phyloP scores from a whole-genome alignment of 768 basidiomycete genomes.

The Pholiota molesta region DNA sequence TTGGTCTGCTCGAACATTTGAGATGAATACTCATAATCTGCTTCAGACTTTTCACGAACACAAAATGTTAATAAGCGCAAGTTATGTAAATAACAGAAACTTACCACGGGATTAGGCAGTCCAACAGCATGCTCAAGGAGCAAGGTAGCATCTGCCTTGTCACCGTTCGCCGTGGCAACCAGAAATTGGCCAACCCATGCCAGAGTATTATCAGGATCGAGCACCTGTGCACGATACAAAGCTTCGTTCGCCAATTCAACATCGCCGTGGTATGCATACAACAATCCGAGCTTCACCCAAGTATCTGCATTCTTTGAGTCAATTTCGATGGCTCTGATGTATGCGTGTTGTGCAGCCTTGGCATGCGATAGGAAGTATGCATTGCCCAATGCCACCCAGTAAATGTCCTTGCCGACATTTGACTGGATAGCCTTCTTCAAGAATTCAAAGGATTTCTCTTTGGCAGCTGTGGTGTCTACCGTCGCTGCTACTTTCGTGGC shows the following conservation, averaged over 20 bases:
- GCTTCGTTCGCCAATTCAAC: slow-evolving; percentile 83
- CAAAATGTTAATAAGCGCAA: neutral
- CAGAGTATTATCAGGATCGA: slow-evolving; percentile 87
- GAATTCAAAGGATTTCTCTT: slow-evolving; percentile 49
- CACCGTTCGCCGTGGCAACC: slow-evolving; percentile 61
- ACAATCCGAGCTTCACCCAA: slow-evolving; percentile 88
- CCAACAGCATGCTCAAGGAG: slow-evolving; percentile 76
- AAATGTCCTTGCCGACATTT: slow-evolving; percentile 69
- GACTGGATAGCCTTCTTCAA: slow-evolving; percentile 74
- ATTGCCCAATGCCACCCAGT: slow-evolving; percentile 86
- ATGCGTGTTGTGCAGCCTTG: slow-evolving; percentile 87
- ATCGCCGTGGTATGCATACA: slow-evolving; percentile 83
- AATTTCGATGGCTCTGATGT: slow-evolving; percentile 84
- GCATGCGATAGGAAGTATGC: slow-evolving; percentile 67
- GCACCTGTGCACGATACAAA: slow-evolving; percentile 83
- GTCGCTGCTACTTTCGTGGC: slow-evolving; percentile 30
- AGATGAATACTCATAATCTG: slow-evolving; percentile 76
- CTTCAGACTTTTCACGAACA: slow-evolving; percentile 60
- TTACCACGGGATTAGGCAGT: slow-evolving; percentile 59
- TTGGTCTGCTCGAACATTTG: slow-evolving; percentile 49
- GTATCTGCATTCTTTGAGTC: slow-evolving; percentile 79
- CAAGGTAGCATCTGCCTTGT: slow-evolving; percentile 62
- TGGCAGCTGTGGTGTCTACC: slow-evolving; percentile 31
- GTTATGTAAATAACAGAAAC: slow-evolving; percentile 22
- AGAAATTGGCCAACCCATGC: slow-evolving; percentile 93